Conservation (phyloP, 257 asterid genomes). For the Phtheirospermum japonicum region DNA sequence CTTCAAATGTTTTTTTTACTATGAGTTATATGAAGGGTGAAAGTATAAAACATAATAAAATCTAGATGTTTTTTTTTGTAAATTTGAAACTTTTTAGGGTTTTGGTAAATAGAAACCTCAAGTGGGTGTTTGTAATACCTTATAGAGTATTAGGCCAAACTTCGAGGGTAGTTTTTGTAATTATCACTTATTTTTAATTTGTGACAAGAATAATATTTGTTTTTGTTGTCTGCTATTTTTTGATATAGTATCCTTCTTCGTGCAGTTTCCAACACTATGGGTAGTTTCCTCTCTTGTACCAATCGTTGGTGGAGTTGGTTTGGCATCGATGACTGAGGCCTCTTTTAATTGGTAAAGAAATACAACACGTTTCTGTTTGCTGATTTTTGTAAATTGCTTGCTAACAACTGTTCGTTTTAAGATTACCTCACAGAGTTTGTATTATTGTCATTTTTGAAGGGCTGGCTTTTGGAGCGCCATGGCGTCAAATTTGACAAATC, state of each 20-base stretch:
- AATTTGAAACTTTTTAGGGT: too few species aligned
- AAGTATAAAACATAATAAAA: too few species aligned
- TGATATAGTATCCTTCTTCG: neutral
- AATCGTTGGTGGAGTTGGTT: conserved; percentile 87
- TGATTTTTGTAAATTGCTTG: conserved; percentile 13
- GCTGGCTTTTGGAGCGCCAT: conserved; percentile 99
- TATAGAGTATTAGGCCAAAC: too few species aligned
- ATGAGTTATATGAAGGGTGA: too few species aligned
- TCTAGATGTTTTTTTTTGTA: too few species aligned
- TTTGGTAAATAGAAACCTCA: too few species aligned
- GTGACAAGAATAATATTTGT: too few species aligned
- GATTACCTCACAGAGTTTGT: neutral
- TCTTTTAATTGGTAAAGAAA: conserved; percentile 81
- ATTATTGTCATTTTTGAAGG: conserved; percentile 42
- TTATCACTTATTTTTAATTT: too few species aligned
- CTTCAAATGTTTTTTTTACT: too few species aligned
- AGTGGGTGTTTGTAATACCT: too few species aligned
- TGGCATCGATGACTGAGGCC: conserved; percentile 89
- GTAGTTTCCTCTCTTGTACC: conserved; percentile 88
- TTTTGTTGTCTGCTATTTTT: neutral
- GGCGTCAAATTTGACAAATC: conserved; percentile 98
- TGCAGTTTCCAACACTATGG: conserved; percentile 74
- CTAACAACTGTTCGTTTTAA: conserved; percentile 14
- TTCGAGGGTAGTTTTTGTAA: too few species aligned
- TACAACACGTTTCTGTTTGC: conserved; percentile 11